phyloP scores from a whole-genome alignment of 2,329 filamentous ascomycete genomes.

The Ascochyta fabae region DNA sequence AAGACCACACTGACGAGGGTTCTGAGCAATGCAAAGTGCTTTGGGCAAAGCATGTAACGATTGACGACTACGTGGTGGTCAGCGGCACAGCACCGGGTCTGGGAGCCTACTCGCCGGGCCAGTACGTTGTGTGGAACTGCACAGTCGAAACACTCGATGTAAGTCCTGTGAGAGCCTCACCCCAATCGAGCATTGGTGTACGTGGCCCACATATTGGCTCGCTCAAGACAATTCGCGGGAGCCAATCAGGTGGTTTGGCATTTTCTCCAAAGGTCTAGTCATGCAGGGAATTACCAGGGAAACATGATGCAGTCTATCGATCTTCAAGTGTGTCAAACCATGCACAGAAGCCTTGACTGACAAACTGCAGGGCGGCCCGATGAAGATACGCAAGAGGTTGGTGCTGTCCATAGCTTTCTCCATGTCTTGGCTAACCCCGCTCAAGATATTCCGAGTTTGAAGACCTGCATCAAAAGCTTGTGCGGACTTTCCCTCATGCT shows the following conservation, averaged over 20 bases:
- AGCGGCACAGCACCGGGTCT: conserved; percentile 63
- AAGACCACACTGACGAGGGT: conserved; percentile 68
- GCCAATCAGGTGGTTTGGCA: conserved; percentile 24
- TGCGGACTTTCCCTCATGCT: conserved; percentile 82
- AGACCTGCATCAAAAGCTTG: conserved; percentile 74
- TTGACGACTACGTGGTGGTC: conserved; percentile 68
- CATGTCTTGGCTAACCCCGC: conserved; percentile 26
- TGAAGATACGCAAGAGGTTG: conserved; percentile 66
- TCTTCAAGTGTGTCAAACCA: not conserved
- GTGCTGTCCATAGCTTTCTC: not conserved
- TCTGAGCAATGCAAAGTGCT: conserved; percentile 63
- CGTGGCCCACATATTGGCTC: conserved; percentile 18
- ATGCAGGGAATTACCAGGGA: conserved; percentile 18
- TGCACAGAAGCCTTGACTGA: conserved; percentile 14
- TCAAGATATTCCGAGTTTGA: conserved; percentile 92
- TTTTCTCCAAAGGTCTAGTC: conserved; percentile 11
- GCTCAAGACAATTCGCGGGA: conserved; percentile 14
- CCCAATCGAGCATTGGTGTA: conserved; percentile 17
- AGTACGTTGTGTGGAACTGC: conserved; percentile 85
- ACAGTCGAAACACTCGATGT: conserved; percentile 85
- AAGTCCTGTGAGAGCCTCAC: conserved; percentile 48
- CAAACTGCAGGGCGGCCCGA: conserved; percentile 58
- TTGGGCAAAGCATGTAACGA: conserved; percentile 67
- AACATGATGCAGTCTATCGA: conserved; percentile 8
- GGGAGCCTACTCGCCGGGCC: conserved; percentile 71